Evolutionary conservation across 305 asterid genomes (phyloP).

Genomic region (Stenogyne calaminthoides): DNA sequence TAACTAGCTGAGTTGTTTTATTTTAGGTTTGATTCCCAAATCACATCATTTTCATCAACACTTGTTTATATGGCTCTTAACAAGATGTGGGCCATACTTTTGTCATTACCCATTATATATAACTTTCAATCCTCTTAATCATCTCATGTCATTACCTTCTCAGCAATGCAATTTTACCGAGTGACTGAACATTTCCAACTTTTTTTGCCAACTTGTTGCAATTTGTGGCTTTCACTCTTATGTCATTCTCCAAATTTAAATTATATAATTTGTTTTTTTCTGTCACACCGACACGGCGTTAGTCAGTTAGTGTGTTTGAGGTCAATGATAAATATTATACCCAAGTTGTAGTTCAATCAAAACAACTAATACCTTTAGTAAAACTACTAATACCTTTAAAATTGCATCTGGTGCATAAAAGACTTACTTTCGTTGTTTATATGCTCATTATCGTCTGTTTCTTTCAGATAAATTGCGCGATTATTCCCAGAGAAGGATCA

Average conservation of each 20-base stretch:
- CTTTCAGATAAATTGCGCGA: constrained; percentile 84
- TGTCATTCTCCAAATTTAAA: background rate
- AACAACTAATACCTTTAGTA: too few species aligned
- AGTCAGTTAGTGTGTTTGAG: background rate
- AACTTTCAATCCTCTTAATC: background rate
- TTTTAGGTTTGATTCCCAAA: background rate
- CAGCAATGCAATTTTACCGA: background rate
- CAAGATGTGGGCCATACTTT: constrained; percentile 15
- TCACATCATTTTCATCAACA: background rate
- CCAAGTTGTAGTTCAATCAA: too few species aligned
- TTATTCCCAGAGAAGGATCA: constrained; percentile 76
- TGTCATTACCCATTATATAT: background rate
- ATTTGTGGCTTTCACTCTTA: background rate
- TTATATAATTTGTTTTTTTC: background rate
- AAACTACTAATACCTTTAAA: too few species aligned
- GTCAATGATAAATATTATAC: background rate
- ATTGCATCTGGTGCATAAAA: too few species aligned
- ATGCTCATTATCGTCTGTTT: background rate
- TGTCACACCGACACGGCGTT: background rate
- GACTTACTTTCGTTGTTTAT: background rate
- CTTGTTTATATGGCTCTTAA: background rate
- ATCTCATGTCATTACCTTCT: background rate
- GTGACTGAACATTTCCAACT: background rate
- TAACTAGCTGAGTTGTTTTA: background rate
- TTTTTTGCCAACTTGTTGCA: background rate